These are phyloP conservation scores for Aspergillus fructus DNA, from an alignment of 2,329 filamentous ascomycete species.

Conservation along the genomic window DNA sequence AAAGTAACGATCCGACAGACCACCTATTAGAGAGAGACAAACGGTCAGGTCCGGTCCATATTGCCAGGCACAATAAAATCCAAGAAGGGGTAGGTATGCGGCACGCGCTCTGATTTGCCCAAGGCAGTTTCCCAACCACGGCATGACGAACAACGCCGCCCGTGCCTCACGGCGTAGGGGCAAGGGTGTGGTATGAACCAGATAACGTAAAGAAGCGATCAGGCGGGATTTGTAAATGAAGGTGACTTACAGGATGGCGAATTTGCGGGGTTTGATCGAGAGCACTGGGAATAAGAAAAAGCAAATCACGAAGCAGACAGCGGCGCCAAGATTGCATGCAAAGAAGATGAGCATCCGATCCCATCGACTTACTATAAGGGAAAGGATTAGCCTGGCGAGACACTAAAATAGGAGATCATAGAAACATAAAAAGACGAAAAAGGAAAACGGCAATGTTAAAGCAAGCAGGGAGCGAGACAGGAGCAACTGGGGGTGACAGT, in stretches of 20 bases:
- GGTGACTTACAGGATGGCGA: slow-evolving; percentile 87
- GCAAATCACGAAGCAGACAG: slow-evolving; percentile 86
- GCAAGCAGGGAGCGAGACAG: neutral
- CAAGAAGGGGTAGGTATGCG: slow-evolving; percentile 1
- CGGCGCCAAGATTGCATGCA: slow-evolving; percentile 83
- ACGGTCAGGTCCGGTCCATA: slow-evolving; percentile 23
- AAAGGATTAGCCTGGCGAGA: slow-evolving; percentile 17
- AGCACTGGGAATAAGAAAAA: slow-evolving; percentile 87
- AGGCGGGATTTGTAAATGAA: slow-evolving; percentile 11
- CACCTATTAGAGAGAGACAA: slow-evolving; percentile 61
- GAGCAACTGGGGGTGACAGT: neutral
- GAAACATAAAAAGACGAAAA: slow-evolving; percentile 3
- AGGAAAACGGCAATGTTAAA: slow-evolving; percentile 1
- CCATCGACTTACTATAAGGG: slow-evolving; percentile 83
- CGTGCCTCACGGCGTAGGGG: slow-evolving; percentile 14
- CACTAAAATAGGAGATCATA: neutral
- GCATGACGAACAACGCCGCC: slow-evolving; percentile 25
- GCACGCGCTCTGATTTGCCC: neutral
- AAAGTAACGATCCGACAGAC: slow-evolving; percentile 88
- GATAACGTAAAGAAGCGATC: slow-evolving; percentile 7
- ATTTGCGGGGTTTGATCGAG: slow-evolving; percentile 80
- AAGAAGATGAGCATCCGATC: slow-evolving; percentile 90
- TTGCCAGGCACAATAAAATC: neutral
- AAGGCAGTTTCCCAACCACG: slow-evolving; percentile 16
- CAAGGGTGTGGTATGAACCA: slow-evolving; percentile 17